A percentile compares a stretch with the other conserved stretches of the same genome.
Evolutionary conservation across 768 basidiomycete genomes (phyloP).

Genomic region (Hypholoma sublateritium): DNA sequence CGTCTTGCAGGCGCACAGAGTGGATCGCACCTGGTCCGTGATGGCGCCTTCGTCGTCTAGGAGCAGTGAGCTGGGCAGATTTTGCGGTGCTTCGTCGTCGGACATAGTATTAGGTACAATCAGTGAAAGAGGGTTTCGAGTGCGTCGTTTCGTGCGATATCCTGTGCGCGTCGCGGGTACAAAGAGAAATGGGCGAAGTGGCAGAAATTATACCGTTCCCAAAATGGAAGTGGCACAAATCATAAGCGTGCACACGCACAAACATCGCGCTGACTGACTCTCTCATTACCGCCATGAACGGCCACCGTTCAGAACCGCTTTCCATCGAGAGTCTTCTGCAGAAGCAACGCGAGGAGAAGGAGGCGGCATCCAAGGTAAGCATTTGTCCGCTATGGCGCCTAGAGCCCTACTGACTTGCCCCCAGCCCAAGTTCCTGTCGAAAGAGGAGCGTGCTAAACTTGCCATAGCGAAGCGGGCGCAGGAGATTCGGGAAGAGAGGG

Average conservation of each 20-base stretch:
- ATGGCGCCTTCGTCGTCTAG: constrained; percentile 73
- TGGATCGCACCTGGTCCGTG: constrained; percentile 51
- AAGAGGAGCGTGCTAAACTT: constrained; percentile 85
- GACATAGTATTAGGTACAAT: constrained; percentile 5
- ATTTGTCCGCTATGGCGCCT: neutral
- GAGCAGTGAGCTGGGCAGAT: constrained; percentile 34
- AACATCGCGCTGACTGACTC: neutral
- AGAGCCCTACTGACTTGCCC: neutral
- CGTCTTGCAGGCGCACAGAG: neutral
- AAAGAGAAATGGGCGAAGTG: neutral
- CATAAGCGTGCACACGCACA: neutral
- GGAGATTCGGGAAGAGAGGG: constrained; percentile 76
- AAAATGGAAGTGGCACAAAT: constrained; percentile 7
- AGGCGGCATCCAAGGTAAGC: constrained; percentile 83
- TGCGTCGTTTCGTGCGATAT: neutral
- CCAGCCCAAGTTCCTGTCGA: constrained; percentile 93
- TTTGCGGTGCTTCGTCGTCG: constrained; percentile 1
- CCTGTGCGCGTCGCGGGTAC: neutral
- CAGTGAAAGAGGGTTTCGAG: neutral
- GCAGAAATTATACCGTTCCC: constrained; percentile 4
- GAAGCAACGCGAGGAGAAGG: constrained; percentile 86
- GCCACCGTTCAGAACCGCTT: constrained; percentile 63
- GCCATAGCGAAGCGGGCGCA: constrained; percentile 86
- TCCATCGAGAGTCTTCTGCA: constrained; percentile 87
- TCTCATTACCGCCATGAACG: constrained; percentile 38